Percentiles rank a stretch among this genome's conserved stretches.
Conservation (phyloP, 257 asterid genomes). For the Solanum chilense region DNA sequence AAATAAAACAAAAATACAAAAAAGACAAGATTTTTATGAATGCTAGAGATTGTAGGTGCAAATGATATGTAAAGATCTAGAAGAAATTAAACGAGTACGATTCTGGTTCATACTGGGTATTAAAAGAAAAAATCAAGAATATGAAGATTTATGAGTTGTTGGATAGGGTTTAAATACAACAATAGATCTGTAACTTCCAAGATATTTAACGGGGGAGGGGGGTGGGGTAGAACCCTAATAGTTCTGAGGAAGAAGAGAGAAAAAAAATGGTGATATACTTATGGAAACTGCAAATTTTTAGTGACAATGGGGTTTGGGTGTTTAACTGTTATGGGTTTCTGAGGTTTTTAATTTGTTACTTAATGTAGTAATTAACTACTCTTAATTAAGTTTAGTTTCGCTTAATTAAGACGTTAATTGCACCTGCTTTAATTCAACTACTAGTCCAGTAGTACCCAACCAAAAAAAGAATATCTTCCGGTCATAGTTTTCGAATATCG, state of each 20-base stretch:
- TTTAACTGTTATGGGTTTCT: background rate
- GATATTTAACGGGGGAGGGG: background rate
- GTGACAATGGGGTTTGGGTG: background rate
- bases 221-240: background rate
- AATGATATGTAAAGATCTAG: slow-evolving; percentile 2
- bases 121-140: background rate
- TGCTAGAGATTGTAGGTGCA: background rate
- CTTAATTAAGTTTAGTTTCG: background rate
- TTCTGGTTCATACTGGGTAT: background rate
- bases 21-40: background rate
- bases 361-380: background rate
- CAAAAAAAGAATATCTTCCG: background rate
- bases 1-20: background rate
- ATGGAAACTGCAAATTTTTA: background rate
- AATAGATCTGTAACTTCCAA: background rate
- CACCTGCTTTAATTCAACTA: background rate
- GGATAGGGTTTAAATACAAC: background rate
- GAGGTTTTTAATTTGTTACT: background rate
- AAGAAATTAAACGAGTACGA: background rate
- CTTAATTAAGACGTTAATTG: background rate
- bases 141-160: background rate
- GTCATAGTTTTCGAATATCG: background rate
- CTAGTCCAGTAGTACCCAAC: background rate
- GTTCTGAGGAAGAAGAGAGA: background rate
- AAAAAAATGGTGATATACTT: background rate